phyloP scores from a whole-genome alignment of 2,329 filamentous ascomycete genomes.

The Incumbomyces delicatus region DNA sequence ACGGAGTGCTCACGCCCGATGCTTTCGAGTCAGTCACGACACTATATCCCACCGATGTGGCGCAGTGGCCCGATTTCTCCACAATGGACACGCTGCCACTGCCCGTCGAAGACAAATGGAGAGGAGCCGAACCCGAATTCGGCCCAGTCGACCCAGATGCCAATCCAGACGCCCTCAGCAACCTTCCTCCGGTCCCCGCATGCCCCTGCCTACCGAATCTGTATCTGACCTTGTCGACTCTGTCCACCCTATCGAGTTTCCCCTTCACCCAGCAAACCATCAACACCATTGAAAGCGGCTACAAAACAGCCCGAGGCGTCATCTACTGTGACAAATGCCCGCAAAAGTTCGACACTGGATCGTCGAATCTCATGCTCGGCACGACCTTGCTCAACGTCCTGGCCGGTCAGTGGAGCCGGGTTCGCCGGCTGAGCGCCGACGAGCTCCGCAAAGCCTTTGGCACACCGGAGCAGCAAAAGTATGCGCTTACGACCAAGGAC shows the following conservation, averaged over 20 bases:
- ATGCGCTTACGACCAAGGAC: slow-evolving; percentile 11
- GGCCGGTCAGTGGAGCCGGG: slow-evolving; percentile 34
- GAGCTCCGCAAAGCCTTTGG: slow-evolving; percentile 31
- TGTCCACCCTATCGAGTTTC: slow-evolving; percentile 28
- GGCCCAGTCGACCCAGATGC: slow-evolving; percentile 4
- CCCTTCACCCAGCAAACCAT: slow-evolving; percentile 34
- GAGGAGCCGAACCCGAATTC: not conserved
- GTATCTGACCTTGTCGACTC: slow-evolving; percentile 30
- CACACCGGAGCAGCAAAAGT: not conserved
- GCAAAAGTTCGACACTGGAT: slow-evolving; percentile 30
- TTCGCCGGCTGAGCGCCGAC: slow-evolving; percentile 28
- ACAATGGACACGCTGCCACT: slow-evolving; percentile 20
- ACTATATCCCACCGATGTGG: slow-evolving; percentile 23
- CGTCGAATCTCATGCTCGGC: slow-evolving; percentile 39
- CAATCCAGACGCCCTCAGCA: slow-evolving; percentile 9
- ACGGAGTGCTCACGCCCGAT: slow-evolving; percentile 8
- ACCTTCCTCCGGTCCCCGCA: slow-evolving; percentile 15
- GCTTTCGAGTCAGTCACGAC: slow-evolving; percentile 9
- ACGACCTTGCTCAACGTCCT: slow-evolving; percentile 36
- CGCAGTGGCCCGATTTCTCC: slow-evolving; percentile 34
- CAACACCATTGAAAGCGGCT: slow-evolving; percentile 33
- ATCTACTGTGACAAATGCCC: slow-evolving; percentile 36
- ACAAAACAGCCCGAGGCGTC: slow-evolving; percentile 32
- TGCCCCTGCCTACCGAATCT: slow-evolving; percentile 21
- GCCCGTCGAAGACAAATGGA: slow-evolving; percentile 12